Base-by-base conservation (phyloP, 2,329 filamentous ascomycete species). In the Penicillium sp. region DNA sequence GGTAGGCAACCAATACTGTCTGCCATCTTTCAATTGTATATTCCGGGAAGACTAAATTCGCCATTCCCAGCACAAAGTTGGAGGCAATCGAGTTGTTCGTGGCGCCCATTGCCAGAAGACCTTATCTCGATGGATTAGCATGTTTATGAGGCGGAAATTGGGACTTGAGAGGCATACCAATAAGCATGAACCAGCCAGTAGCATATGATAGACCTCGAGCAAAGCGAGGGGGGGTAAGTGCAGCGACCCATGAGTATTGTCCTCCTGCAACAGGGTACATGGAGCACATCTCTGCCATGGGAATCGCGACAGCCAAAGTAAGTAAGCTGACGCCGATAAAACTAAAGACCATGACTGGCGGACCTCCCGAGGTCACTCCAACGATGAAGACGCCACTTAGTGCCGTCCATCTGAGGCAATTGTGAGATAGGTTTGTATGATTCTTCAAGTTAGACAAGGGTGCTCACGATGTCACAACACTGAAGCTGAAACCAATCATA, bases 401-500 rank as follows among this genome's bases (percentile, higher is more conserved):
- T 4, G 84, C 84, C 35, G 81, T 83, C 84, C 84, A 86, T 67
- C 78, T 79, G 43, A 2, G 12, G 31, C 10, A 4, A 11, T 25
- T 15, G 17, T 65, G n/a, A n/a, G n/a, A n/a, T 37, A 63, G 55
- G 14, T 58, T 3, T 15, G 22, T 10, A 47, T 11, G 6, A 38
- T 53, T n/a, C 14, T n/a, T 10, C 28, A 34, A 12, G 7, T 20
- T 7, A 57, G n/a, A n/a, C 8, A 17, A 25, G 10, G 4, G 25
- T n/a, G 61, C 72, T 61, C 63, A 79, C 77, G 77, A 82, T 35
- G 84, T 86, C 45, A 87, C 82, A 48, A 86, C 83, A 58, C 78
- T 82, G 70, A 87, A 86, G 48, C 79, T 81, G 72, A 87, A 86
- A 0, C 83, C 84, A 37, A 86, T 78, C 82, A 86, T 86, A 38